These are phyloP conservation scores for Sesbania bispinosa DNA, from an alignment of 306 rosid genomes.

Conservation along the genomic window DNA sequence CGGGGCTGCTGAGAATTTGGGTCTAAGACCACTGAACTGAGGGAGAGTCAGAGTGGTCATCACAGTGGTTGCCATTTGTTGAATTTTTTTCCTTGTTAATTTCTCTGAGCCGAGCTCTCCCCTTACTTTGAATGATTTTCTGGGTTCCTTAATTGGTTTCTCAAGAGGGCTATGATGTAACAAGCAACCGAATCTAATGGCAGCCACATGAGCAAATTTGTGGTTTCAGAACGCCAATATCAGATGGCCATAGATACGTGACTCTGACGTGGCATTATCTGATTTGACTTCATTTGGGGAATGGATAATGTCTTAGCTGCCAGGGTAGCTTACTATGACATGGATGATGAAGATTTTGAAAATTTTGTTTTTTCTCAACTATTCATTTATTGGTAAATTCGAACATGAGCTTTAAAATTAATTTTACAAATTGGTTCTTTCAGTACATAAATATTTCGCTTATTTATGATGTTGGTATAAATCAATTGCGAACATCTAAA, in stretches of 20 bases:
- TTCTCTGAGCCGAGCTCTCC: neutral
- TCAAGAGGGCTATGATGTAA: too few relatives aligned
- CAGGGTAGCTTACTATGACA: neutral
- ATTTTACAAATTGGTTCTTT: too few relatives aligned
- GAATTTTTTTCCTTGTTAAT: neutral
- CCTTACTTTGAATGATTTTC: neutral
- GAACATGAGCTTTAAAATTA: too few relatives aligned
- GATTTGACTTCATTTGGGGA: constrained; percentile 42
- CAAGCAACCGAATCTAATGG: constrained; percentile 13
- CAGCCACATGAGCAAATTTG: constrained; percentile 60
- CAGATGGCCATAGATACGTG: constrained; percentile 60
- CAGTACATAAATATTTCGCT: too few relatives aligned
- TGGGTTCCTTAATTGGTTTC: too few relatives aligned
- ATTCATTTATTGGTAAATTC: too few relatives aligned
- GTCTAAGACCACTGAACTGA: constrained; percentile 72
- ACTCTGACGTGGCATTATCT: constrained; percentile 57
- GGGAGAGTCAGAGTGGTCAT: constrained; percentile 71
- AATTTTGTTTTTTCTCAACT: too few relatives aligned
- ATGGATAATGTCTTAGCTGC: constrained; percentile 59
- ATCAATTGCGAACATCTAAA: too few relatives aligned
- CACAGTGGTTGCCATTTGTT: constrained; percentile 67
- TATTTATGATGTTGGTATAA: too few relatives aligned
- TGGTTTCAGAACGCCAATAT: constrained; percentile 51
- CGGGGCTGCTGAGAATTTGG: constrained; percentile 53
- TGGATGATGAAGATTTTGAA: neutral